A percentile compares a stretch with the other conserved stretches of the same genome.
Conservation (phyloP, 495 filamentous ascomycete species). For the Hypoxylon intermedium region DNA sequence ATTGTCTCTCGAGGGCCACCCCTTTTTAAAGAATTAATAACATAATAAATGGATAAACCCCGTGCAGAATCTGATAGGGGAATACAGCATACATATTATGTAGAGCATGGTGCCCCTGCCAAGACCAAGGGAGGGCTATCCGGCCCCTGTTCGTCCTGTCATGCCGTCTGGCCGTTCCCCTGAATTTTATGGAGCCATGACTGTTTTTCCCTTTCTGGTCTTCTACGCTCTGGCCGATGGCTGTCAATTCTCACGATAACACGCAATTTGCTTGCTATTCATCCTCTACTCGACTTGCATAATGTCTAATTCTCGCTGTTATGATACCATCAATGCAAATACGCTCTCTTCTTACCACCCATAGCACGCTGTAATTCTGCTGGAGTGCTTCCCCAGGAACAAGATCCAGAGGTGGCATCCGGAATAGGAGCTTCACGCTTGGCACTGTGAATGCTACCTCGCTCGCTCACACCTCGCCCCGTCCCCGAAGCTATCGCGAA, state of each 20-base stretch:
- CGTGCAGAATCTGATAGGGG: conserved; percentile 1
- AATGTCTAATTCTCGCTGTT: conserved; percentile 23
- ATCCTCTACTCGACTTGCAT: conserved; percentile 16
- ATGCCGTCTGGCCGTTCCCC: conserved; percentile 15
- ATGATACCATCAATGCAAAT: conserved; percentile 29
- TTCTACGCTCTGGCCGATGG: conserved; percentile 4
- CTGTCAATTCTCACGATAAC: conserved; percentile 28
- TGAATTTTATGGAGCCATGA: conserved; percentile 29
- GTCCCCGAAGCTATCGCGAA: conserved; percentile 16
- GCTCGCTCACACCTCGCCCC: too few species aligned
- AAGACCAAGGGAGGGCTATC: conserved; percentile 16
- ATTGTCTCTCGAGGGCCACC: not conserved
- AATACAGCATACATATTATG: conserved; percentile 19
- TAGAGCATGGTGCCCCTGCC: conserved; percentile 28
- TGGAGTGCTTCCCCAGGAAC: conserved; percentile 20
- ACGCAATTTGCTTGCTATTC: conserved; percentile 1
- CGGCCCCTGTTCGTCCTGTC: conserved; percentile 24
- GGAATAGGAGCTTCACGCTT: conserved; percentile 21
- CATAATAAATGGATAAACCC: not conserved
- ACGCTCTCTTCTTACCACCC: conserved; percentile 11
- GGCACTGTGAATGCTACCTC: conserved; percentile 29
- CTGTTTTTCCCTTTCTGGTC: conserved; percentile 13
- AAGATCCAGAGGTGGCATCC: conserved; percentile 29
- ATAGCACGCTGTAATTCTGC: conserved; percentile 7
- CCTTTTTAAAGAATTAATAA: not conserved